These are phyloP conservation scores for Blastobotrys niveus DNA, from an alignment of 1,139 yeast genomes.

Conservation along the genomic window DNA sequence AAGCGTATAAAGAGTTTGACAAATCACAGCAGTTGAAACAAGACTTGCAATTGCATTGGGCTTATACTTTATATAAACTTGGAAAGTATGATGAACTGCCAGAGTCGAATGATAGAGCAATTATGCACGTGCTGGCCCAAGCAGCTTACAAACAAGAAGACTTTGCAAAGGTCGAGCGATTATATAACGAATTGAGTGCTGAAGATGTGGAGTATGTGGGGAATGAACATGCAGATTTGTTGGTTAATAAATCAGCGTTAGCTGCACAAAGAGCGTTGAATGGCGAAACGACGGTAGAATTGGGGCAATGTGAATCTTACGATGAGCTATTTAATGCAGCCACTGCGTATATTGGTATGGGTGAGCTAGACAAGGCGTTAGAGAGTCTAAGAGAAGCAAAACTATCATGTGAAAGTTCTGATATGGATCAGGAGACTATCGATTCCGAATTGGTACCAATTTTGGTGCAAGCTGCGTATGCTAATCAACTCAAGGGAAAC, in stretches of 20 bases:
- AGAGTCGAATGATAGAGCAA: conserved; percentile 41
- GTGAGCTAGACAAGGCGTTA: conserved; percentile 43
- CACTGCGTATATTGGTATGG: conserved; percentile 45
- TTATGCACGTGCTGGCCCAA: conserved; percentile 78
- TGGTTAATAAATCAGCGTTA: conserved; percentile 66
- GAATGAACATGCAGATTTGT: conserved; percentile 49
- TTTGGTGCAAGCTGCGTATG: conserved; percentile 62
- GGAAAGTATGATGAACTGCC: conserved; percentile 44
- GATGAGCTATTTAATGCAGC: conserved; percentile 69
- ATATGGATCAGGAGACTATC: conserved; percentile 41
- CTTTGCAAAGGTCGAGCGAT: conserved; percentile 46
- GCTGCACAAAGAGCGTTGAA: conserved; percentile 44
- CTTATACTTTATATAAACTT: conserved; percentile 67
- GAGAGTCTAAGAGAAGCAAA: conserved; percentile 48
- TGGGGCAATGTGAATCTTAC: conserved; percentile 37
- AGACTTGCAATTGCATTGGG: conserved; percentile 42
- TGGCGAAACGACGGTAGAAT: conserved; percentile 12
- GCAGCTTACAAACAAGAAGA: conserved; percentile 63
- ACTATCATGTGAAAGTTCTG: conserved; percentile 37
- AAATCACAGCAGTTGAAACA: conserved; percentile 14
- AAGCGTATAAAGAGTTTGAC: conserved; percentile 44
- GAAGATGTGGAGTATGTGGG: conserved; percentile 16
- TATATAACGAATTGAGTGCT: conserved; percentile 47
- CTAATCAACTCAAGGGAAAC: conserved; percentile 47
- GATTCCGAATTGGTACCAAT: conserved; percentile 52